Percentiles rank a stretch among this genome's conserved stretches.
These are phyloP conservation scores for Saccharomyces uvarum DNA, from an alignment of 1,139 yeast genomes.

Conservation along the genomic window DNA sequence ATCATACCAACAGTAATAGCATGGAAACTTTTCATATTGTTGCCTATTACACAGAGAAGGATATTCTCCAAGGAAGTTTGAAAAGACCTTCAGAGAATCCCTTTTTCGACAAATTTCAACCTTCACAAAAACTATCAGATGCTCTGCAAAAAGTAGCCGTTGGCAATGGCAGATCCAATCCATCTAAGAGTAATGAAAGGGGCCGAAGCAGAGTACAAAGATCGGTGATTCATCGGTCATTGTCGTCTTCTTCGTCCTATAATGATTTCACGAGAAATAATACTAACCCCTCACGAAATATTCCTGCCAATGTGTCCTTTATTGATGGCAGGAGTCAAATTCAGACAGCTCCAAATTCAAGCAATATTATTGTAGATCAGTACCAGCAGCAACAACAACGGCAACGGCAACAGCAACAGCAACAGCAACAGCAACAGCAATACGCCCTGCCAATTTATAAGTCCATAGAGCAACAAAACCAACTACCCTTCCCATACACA, in stretches of 20 bases:
- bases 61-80: constrained; percentile 54
- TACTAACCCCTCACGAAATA: neutral
- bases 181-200: neutral
- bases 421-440: neutral
- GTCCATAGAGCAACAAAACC: neutral
- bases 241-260: neutral
- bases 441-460: neutral
- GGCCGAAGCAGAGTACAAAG: neutral
- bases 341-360: neutral
- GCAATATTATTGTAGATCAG: neutral
- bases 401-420: neutral
- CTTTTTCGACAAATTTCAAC: neutral
- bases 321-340: neutral
- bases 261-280: neutral
- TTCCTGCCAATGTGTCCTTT: neutral
- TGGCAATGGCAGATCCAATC: neutral
- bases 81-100: constrained; percentile 51
- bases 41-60: constrained; percentile 69
- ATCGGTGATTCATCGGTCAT: neutral
- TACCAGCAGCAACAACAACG: neutral
- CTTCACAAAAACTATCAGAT: neutral
- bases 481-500: neutral
- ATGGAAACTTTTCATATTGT: constrained; percentile 63
- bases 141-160: neutral
- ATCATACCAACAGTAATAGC: constrained; percentile 18